phyloP scores from a whole-genome alignment of 768 basidiomycete species.

The Suillus fuscotomentosus region DNA sequence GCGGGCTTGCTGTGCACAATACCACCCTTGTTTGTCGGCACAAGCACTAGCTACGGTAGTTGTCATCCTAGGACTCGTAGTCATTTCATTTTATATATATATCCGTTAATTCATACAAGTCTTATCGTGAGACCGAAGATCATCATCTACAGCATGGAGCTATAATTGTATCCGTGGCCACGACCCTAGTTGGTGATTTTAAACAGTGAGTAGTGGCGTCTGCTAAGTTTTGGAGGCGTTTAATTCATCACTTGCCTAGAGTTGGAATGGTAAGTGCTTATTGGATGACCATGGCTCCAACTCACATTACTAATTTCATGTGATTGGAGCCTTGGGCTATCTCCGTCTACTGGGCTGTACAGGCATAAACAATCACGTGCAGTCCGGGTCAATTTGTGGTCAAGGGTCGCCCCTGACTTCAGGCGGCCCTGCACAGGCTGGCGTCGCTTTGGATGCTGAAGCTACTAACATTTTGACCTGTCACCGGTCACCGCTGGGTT shows the following conservation, averaged over 20 bases:
- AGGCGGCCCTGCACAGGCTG: neutral
- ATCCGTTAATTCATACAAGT: neutral
- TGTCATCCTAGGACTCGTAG: neutral
- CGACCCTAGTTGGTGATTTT: no score
- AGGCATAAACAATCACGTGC: neutral
- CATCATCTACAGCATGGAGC: no score
- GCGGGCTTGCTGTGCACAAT: neutral
- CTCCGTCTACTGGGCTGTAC: neutral
- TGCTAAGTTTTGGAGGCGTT: no score
- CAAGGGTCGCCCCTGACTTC: neutral
- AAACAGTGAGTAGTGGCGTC: no score
- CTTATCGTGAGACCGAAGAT: neutral
- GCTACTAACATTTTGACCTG: neutral
- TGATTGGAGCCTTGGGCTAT: neutral
- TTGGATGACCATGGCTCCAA: neutral
- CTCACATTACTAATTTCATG: neutral
- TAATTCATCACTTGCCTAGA: no score
- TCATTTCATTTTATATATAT: neutral
- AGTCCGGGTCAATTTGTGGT: neutral
- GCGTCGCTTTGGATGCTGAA: neutral
- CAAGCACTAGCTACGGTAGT: neutral
- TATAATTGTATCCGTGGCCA: no score
- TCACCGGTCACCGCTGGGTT: neutral
- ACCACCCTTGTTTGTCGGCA: neutral
- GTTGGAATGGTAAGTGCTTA: neutral